Conservation (phyloP, 768 basidiomycete species). For the Mrakia frigida region DNA sequence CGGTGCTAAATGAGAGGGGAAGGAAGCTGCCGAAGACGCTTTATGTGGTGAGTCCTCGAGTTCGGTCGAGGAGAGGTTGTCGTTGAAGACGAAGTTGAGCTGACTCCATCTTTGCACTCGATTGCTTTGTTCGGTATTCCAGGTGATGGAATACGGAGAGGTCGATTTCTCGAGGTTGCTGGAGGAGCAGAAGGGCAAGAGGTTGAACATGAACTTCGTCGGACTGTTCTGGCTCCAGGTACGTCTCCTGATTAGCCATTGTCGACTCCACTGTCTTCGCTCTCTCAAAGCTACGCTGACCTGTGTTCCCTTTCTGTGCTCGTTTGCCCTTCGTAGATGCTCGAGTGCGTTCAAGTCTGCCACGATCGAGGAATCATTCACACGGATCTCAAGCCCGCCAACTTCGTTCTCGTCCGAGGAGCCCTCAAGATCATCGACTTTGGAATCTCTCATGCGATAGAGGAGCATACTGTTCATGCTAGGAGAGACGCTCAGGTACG, state of each 20-base stretch:
- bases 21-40: conserved; percentile 50
- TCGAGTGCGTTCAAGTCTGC: conserved; percentile 96
- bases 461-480: conserved; percentile 97
- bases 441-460: conserved; percentile 98
- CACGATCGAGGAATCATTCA: conserved; percentile 99
- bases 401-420: conserved; percentile 93
- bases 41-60: conserved; percentile 52
- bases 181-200: conserved; percentile 74
- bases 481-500: conserved; percentile 87
- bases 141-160: conserved; percentile 95
- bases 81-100: neutral
- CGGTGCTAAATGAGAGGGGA: conserved; percentile 64
- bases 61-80: neutral
- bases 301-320: neutral
- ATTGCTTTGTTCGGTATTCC: neutral
- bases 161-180: conserved; percentile 80
- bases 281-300: neutral
- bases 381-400: conserved; percentile 96
- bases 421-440: conserved; percentile 97
- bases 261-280: neutral
- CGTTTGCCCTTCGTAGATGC: conserved; percentile 59
- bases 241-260: conserved; percentile 34
- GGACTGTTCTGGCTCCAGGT: conserved; percentile 98
- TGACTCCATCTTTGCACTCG: neutral
- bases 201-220: conserved; percentile 87